These are phyloP conservation scores for Gossypium gossypioides DNA, from an alignment of 441 rosid species.

Conservation along the genomic window DNA sequence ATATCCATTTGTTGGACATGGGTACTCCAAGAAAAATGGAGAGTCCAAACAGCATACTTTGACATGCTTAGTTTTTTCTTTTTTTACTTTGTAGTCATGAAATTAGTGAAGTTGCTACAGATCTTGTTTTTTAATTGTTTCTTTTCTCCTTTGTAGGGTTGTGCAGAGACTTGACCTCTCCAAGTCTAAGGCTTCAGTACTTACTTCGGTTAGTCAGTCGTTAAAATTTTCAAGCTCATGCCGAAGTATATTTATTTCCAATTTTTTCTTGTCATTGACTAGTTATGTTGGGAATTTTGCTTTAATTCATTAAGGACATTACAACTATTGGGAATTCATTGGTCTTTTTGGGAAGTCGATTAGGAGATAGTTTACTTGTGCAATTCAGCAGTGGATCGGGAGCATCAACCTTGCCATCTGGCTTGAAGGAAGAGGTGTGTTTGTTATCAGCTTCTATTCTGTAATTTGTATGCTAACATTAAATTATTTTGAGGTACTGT, in stretches of 20 bases:
- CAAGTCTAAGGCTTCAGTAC: conserved; percentile 97
- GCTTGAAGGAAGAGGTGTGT: conserved; percentile 79
- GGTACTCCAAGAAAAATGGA: neutral
- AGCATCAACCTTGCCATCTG: conserved; percentile 48
- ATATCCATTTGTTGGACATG: neutral
- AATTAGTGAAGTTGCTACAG: neutral
- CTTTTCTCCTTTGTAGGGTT: conserved; percentile 53
- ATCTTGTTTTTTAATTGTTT: conserved; percentile 19
- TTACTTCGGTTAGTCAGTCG: conserved; percentile 73
- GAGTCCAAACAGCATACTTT: neutral
- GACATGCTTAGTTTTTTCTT: neutral
- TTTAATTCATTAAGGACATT: conserved; percentile 56
- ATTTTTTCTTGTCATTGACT: conserved; percentile 3
- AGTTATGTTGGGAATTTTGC: conserved; percentile 19
- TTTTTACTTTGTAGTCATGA: neutral
- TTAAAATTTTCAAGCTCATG: conserved; percentile 12
- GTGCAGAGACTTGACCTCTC: conserved; percentile 95
- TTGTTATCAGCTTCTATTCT: conserved; percentile 10
- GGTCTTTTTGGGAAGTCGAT: conserved; percentile 84
- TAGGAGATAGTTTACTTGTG: conserved; percentile 97
- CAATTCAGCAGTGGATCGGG: conserved; percentile 71
- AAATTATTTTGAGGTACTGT: neutral
- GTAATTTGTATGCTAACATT: neutral
- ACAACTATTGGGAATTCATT: conserved; percentile 73
- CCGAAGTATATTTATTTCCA: neutral